Evolutionary conservation across 139 green algal genomes (phyloP).

Genomic region (Haematococcus lacustris): DNA sequence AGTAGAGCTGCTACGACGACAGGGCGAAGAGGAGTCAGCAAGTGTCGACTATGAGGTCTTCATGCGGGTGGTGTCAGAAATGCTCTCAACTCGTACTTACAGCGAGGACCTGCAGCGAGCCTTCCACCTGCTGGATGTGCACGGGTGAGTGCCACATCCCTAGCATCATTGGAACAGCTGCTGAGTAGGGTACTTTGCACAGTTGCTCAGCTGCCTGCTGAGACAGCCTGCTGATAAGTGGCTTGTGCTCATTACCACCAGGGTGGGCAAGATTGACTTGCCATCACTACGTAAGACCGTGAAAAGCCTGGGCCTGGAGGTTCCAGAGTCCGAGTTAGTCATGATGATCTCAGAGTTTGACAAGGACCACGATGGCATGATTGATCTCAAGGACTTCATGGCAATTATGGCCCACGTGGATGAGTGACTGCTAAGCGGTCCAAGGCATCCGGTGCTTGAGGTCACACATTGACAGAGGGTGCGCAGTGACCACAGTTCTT

Average conservation of each 20-base stretch:
- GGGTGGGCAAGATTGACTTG: conserved; percentile 23
- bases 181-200: not conserved
- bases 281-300: conserved; percentile 14
- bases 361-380: conserved; percentile 34
- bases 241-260: not conserved
- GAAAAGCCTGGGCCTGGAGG: conserved; percentile 16
- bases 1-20: conserved; percentile 15
- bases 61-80: conserved; percentile 8
- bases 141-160: too few relatives aligned
- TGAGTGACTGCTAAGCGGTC: too few relatives aligned
- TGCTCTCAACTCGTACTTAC: not conserved
- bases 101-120: conserved; percentile 32
- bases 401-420: conserved; percentile 22
- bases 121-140: conserved; percentile 31
- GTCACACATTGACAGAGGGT: too few relatives aligned
- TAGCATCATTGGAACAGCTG: not conserved
- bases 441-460: too few relatives aligned
- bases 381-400: conserved; percentile 36
- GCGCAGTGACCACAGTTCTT: too few relatives aligned
- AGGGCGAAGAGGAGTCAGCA: conserved; percentile 24
- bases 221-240: not conserved
- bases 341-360: conserved; percentile 53
- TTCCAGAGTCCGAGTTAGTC: conserved; percentile 18
- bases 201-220: not conserved
- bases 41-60: conserved; percentile 25